Evolutionary conservation across 805 yeast genomes (phyloP).

Genomic region (Jamesozyma rosinii): DNA sequence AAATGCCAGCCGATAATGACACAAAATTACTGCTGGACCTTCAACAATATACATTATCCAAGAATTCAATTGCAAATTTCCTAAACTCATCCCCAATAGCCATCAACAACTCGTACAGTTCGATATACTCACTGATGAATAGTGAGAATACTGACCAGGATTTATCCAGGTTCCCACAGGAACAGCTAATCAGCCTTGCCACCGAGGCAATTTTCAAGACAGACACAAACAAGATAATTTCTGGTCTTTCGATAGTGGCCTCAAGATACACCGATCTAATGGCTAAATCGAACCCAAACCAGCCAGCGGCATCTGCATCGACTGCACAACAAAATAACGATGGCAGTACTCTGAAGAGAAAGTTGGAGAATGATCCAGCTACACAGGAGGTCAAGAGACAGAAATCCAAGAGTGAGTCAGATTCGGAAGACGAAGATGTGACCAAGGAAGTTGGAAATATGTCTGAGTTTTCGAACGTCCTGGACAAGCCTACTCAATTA

Average conservation of each 20-base stretch:
- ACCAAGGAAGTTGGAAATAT: conserved; percentile 27
- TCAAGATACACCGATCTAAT: conserved; percentile 50
- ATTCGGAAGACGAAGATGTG: conserved; percentile 11
- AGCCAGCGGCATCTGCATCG: no score
- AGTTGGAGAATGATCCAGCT: not conserved
- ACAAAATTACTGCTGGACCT: conserved; percentile 6
- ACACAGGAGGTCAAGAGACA: conserved; percentile 8
- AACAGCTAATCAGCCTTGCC: conserved; percentile 56
- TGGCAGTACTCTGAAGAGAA: conserved; percentile 4
- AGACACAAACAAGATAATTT: conserved; percentile 43
- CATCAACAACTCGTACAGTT: conserved; percentile 42
- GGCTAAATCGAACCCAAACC: conserved; percentile 18
- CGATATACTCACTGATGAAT: conserved; percentile 56
- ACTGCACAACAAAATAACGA: not conserved
- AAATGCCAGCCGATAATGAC: not conserved
- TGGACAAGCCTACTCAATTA: conserved; percentile 39
- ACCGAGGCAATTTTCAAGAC: conserved; percentile 54
- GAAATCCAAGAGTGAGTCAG: conserved; percentile 3
- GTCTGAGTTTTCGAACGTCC: conserved; percentile 12
- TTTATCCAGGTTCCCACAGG: conserved; percentile 52
- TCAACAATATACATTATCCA: conserved; percentile 25
- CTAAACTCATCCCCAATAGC: conserved; percentile 32
- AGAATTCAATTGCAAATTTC: conserved; percentile 19
- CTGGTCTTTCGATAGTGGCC: conserved; percentile 61
- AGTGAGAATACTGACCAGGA: conserved; percentile 63